Base-by-base conservation (phyloP, 495 filamentous ascomycete genomes). In the Copromyces sp. region DNA sequence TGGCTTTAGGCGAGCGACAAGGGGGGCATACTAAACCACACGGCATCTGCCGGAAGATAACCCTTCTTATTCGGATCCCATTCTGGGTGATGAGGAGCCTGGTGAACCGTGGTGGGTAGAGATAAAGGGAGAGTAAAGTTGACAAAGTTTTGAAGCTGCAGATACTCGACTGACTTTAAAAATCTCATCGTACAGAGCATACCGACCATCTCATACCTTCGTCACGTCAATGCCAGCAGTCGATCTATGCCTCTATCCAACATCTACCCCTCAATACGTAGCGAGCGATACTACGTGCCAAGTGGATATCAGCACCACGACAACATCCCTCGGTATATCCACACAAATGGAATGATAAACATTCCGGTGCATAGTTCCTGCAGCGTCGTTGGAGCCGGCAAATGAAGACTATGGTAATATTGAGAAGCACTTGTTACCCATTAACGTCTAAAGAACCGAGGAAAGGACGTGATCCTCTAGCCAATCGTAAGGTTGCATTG, bases 11-110 rank as follows among this genome's bases (percentile, higher is more conserved):
- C 16, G 45, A 59, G n/a, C 16, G 17, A 24, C 7, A 68, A 37
- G 16, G 44, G 40, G 0, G 29, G 76, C 82, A 78, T 70, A 86
- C 84, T 84, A 72, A 87, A 83, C 86, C 85, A 87, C 77, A 83
- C 81, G 12, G 84, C 85, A 68, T 85, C 82, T 0, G 74, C 14
- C 38, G 85, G 84, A 53, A 86, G 80, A n/a, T 87, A 87, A 0
- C 78, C 77, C 38, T 81, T 74, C 24, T 75, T 75, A 78, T 24
- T 1, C 24, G 45, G 45, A 53, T 24, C 20, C 45, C 20, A 53
- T 71, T 84, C 82, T 24, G 9, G 17, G 20, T 53, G 45, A 24
- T 53, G 3, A 53, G 9, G n/a, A n/a, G n/a, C 9, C 11, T 24
- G 20, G 3, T n/a, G 7, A n/a, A n/a, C 42, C 42, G 42, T 8